Evolutionary conservation across 164 flowering plant genomes (phyloP), one percentile per base, ranked within the genome.

Genomic region (Chimonanthus praecox): DNA sequence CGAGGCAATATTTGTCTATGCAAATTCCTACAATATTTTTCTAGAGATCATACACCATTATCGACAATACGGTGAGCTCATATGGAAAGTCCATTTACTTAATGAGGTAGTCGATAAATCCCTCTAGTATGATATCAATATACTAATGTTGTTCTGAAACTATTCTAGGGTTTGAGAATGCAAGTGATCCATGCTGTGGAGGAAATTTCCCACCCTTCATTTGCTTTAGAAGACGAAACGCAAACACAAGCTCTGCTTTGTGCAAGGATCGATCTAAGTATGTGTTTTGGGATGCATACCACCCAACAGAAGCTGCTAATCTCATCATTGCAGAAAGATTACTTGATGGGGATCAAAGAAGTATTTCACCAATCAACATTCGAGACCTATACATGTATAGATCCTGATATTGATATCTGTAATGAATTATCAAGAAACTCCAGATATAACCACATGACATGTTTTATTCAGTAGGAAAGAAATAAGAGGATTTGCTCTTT

Each of bases 231-330:
- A 80, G 80, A 18, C 47, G 43, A 4, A 71, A 78, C 49, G 49
- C 45, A 45, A 82, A 73, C 62, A 70, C 72, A 45, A 83, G 82
- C 72, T 80, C 87, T 3, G 50, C 8, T 10, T 47, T 85, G 51
- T 90, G 94, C 60, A 65, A 75, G 16, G 88, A 87, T 64, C 76
- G 90, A 71, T 85, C 88, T 11, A 88, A 87, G 81, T 87, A 85
- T 44, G 86, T 88, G 76, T 88, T 89, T 80, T 89, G 94, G 94
- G 92, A 88, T 74, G 84, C 89, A 47, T 85, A 83, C 70, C 92
- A 87, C 67, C 91, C 92, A 5, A 87, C 88, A 4, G 90, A 87
- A 74, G 90, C 90, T 63, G 81, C 82, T 16, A 87, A 88, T 74
- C n/a, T 72, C 15, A 75, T 87, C 51, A 74, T 87, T 64, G 85